A percentile compares a stretch with the other conserved stretches of the same genome.
Evolutionary conservation across 192 early-diverging fungal species (phyloP).

Genomic region (Backusella tuberculispora): DNA sequence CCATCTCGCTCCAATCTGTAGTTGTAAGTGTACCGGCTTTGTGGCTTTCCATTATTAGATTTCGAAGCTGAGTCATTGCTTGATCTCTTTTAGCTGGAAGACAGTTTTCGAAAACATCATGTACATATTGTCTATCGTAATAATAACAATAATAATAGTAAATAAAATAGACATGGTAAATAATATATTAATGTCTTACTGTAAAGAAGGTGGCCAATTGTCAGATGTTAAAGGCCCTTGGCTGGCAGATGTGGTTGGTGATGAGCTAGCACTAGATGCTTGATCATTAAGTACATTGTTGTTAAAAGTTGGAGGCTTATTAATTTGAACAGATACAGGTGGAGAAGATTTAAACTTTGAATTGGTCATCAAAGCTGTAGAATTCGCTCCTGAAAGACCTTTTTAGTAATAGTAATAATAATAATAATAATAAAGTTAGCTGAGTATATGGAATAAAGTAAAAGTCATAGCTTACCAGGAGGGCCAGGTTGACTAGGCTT

Average conservation of each 20-base stretch:
- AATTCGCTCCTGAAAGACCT: slow-evolving; percentile 1
- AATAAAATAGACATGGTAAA: background rate
- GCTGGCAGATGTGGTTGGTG: background rate
- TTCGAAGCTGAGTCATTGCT: slow-evolving; percentile 13
- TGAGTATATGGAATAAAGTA: background rate
- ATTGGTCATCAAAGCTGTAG: background rate
- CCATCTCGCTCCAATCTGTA: slow-evolving; percentile 76
- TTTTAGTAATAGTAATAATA: background rate
- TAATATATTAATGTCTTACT: slow-evolving; percentile 22
- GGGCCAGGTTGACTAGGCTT: background rate
- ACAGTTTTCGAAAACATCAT: slow-evolving; percentile 28
- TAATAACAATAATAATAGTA: background rate
- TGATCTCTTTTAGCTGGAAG: slow-evolving; percentile 14
- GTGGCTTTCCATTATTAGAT: slow-evolving; percentile 19
- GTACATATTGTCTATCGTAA: slow-evolving; percentile 26
- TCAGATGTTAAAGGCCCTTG: slow-evolving; percentile 3
- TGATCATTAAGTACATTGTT: background rate
- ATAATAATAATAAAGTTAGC: too few species aligned
- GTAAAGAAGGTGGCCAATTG: slow-evolving; percentile 32
- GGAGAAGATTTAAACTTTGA: background rate
- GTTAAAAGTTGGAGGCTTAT: background rate
- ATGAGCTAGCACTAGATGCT: background rate
- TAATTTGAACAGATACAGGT: background rate
- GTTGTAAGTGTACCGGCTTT: slow-evolving; percentile 50
- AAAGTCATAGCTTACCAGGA: background rate